A percentile compares a stretch with the other conserved stretches of the same genome.
Evolutionary conservation across 805 yeast genomes (phyloP).

Genomic region (Metschnikowia chrysomelidarum): DNA sequence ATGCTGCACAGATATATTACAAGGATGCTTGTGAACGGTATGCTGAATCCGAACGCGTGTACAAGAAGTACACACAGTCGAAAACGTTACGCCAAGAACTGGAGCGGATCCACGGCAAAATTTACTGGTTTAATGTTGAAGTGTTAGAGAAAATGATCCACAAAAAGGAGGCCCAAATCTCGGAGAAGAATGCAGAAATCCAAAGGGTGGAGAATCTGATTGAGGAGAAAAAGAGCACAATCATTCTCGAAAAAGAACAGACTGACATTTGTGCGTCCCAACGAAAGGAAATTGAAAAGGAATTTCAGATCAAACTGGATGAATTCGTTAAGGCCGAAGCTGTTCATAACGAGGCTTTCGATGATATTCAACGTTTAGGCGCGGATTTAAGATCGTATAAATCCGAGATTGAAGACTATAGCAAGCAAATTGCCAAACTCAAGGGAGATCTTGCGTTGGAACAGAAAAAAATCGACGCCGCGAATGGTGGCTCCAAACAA

Average conservation of each 20-base stretch:
- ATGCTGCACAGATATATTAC: constrained; percentile 24
- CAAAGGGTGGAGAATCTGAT: constrained; percentile 22
- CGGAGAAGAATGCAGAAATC: constrained; percentile 13
- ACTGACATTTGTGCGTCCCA: not conserved
- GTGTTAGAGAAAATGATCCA: constrained; percentile 27
- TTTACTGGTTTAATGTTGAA: constrained; percentile 41
- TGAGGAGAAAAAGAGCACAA: constrained; percentile 10
- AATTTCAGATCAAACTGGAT: constrained; percentile 2
- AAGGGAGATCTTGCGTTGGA: constrained; percentile 30
- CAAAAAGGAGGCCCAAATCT: constrained; percentile 17
- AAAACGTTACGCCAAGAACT: constrained; percentile 34
- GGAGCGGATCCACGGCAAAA: constrained; percentile 38
- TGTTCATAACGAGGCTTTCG: constrained; percentile 7
- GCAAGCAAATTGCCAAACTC: constrained; percentile 13
- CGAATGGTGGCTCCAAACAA: constrained; percentile 46
- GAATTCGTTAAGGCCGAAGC: constrained; percentile 8
- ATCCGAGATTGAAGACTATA: constrained; percentile 21
- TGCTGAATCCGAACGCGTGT: constrained; percentile 28
- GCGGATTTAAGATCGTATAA: constrained; percentile 17
- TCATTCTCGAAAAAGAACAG: not conserved
- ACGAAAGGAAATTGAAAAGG: constrained; percentile 1
- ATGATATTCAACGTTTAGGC: constrained; percentile 10
- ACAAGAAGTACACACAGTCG: constrained; percentile 34
- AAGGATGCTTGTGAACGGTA: constrained; percentile 28
- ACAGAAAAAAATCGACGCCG: constrained; percentile 36